phyloP scores from a whole-genome alignment of 495 filamentous ascomycete genomes.

The Aspergillus coremiiformis region DNA sequence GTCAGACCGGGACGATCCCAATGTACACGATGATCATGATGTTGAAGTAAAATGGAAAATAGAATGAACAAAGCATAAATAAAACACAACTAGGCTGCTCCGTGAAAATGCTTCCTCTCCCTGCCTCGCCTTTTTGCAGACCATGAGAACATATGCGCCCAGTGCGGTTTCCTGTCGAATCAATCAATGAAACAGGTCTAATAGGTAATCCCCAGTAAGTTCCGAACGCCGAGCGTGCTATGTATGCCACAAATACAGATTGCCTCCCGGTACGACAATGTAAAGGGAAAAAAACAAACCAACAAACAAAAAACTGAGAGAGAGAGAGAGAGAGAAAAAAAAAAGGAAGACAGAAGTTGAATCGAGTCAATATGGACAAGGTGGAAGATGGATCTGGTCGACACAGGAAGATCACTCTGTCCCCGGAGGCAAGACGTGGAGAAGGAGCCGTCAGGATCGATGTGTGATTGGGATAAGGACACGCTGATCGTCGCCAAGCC shows the following conservation, averaged over 20 bases:
- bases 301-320: constrained; percentile 2
- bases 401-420: background rate
- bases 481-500: background rate
- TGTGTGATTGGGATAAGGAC: background rate
- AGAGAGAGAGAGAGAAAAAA: constrained; percentile 3
- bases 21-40: constrained; percentile 17
- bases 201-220: constrained; percentile 8
- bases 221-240: constrained; percentile 26
- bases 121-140: constrained; percentile 15
- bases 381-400: constrained; percentile 7
- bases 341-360: background rate
- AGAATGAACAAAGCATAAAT: constrained; percentile 4
- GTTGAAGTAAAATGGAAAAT: constrained; percentile 1
- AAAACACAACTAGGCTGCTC: constrained; percentile 17
- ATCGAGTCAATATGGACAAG: constrained; percentile 19
- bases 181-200: constrained; percentile 20
- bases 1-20: constrained; percentile 22
- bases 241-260: constrained; percentile 22
- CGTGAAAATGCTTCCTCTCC: constrained; percentile 19
- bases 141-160: constrained; percentile 21
- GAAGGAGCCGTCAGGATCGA: background rate
- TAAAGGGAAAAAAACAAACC: constrained; percentile 4
- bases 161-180: constrained; percentile 14
- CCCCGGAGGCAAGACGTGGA: background rate
- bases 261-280: constrained; percentile 10